phyloP scores from a whole-genome alignment of 2,329 filamentous ascomycete genomes.

The Diaporthe eres region DNA sequence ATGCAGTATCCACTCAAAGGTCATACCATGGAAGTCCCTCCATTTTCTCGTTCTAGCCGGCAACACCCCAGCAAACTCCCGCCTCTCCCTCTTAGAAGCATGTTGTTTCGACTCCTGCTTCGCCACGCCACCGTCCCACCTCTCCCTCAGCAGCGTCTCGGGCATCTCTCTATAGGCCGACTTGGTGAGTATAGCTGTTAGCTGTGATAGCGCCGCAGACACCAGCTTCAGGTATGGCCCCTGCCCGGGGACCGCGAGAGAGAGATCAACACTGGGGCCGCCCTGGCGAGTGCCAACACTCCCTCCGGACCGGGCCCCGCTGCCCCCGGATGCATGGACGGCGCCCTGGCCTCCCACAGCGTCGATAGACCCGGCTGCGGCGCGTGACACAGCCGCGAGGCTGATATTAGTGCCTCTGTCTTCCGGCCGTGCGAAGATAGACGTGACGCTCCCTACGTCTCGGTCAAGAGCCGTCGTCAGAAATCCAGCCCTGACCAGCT shows the following conservation, averaged over 20 bases:
- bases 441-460: slow-evolving; percentile 51
- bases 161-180: slow-evolving; percentile 75
- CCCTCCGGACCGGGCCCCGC: slow-evolving; percentile 46
- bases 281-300: slow-evolving; percentile 49
- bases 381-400: slow-evolving; percentile 73
- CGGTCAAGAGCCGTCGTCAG: slow-evolving; percentile 65
- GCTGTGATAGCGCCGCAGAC: slow-evolving; percentile 71
- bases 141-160: slow-evolving; percentile 72
- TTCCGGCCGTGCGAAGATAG: slow-evolving; percentile 63
- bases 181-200: slow-evolving; percentile 71
- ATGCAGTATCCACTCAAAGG: slow-evolving; percentile 79
- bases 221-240: slow-evolving; percentile 78
- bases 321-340: slow-evolving; percentile 74
- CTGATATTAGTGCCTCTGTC: slow-evolving; percentile 70
- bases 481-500: slow-evolving; percentile 76
- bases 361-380: slow-evolving; percentile 77
- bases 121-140: slow-evolving; percentile 78
- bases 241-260: slow-evolving; percentile 76
- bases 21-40: slow-evolving; percentile 78
- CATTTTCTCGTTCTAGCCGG: slow-evolving; percentile 77
- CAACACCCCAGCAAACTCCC: slow-evolving; percentile 69
- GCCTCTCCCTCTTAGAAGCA: slow-evolving; percentile 64
- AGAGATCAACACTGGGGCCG: slow-evolving; percentile 60
- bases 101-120: slow-evolving; percentile 58
- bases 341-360: slow-evolving; percentile 79